Percentiles rank a stretch among this genome's conserved stretches.
Conservation (phyloP, 2,329 filamentous ascomycete species). For the Ambrosiella cleistominuta region DNA sequence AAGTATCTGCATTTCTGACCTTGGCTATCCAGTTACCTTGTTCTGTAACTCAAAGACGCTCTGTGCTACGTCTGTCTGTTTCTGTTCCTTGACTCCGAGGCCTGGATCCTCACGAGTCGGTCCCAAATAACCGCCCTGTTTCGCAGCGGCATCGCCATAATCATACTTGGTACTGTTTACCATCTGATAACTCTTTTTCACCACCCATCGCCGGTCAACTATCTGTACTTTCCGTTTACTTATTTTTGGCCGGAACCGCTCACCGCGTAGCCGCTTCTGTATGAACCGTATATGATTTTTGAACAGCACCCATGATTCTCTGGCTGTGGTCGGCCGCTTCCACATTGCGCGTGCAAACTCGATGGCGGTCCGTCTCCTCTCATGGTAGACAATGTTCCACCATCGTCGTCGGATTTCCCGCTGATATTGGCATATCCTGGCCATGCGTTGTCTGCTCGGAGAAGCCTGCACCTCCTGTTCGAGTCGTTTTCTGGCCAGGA, state of each 20-base stretch:
- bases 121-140: neutral
- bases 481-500: neutral
- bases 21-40: neutral
- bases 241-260: neutral
- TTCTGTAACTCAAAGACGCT: neutral
- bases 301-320: slow-evolving; percentile 8
- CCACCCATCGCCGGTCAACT: neutral
- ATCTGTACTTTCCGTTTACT: neutral
- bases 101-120: neutral
- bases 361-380: slow-evolving; percentile 3
- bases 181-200: neutral
- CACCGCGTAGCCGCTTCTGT: neutral
- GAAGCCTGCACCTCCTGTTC: no score
- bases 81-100: neutral
- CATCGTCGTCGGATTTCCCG: neutral
- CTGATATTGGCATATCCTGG: no score
- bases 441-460: no score
- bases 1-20: neutral
- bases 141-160: neutral
- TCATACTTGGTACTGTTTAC: neutral
- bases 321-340: neutral
- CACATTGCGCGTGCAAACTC: slow-evolving; percentile 6
- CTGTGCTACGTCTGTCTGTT: neutral
- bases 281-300: slow-evolving; percentile 9
- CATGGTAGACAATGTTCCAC: neutral